Evolutionary conservation across 1,284 basidiomycete species (phyloP), one percentile per base, ranked within the genome.

Genomic region (Melampsora larici-populina): DNA sequence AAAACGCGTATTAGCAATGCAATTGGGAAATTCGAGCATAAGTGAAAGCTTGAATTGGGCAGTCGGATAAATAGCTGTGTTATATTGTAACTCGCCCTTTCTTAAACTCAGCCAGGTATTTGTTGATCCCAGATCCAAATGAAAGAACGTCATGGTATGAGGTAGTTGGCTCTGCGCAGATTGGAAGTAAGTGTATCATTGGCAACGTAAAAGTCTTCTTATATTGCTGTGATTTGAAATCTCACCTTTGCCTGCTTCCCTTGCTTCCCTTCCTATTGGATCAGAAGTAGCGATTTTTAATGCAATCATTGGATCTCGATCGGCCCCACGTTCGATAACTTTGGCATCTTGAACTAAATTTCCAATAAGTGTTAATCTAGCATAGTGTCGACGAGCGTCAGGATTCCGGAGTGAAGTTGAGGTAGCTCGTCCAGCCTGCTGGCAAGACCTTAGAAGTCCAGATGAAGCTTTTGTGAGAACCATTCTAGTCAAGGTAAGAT

Each of bases 101-200:
- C 62, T 73, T 73, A 36, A 73, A 73, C 24, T 73, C 71, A 17
- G 71, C 36, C 18, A 73, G 46, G 40, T 64, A 73, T 63, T 65
- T 63, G 24, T 73, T 73, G 26, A 73, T 24, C 46, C 71, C 71
- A n/a, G 71, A n/a, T 43, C 46, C 65, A 63, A 73, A 73, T 9
- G 71, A 73, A 65, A 73, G 58, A 31, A 73, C 71, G 51, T 73
- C 71, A 46, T 64, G 62, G 33, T 64, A 73, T 1, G 71, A 73
- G 48, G 51, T 73, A 31, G 71, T 64, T 31, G 71, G 60, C 18
- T 73, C 71, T 73, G 29, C 1, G 48, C 46, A n/a, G 6, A 29
- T 60, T n/a, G 31, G 15, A 64, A 26, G 15, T 13, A 58, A 3
- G 9, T 36, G 36, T 4, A 36, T 36, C 5, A 36, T 36, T 36